Evolutionary conservation across 2,329 filamentous ascomycete genomes (phyloP), one percentile per base, ranked within the genome.

Genomic region (Fusarium fracticaudum): DNA sequence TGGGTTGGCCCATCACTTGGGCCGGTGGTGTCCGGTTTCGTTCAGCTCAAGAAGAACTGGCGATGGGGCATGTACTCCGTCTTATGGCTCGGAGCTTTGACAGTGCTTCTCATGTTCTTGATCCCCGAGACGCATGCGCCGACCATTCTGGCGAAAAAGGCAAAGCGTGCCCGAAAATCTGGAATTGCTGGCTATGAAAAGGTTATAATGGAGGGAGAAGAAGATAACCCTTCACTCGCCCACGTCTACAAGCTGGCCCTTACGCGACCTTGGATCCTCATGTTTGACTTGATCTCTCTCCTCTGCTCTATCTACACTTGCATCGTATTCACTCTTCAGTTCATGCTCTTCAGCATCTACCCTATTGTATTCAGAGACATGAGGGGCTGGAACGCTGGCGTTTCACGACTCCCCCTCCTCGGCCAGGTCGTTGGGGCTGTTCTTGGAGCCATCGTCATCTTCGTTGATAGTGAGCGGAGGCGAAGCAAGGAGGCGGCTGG

Each of bases 291-390:
- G 1, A 89, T 89, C 43, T 87, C 86, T 0, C 82, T 89, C 58
- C 79, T 87, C 8, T 84, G 84, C 63, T 87, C 87, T 20, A 77
- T 89, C 37, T 90, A 89, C 74, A 82, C 89, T 75, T 83, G 85
- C 4, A 82, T 89, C 17, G 86, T 89, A 8, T 89, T 89, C 67
- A 84, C 82, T 11, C 80, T 88, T 3, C 80, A 88, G 14, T 89
- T 89, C 78, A 90, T 90, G 87, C 83, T 90, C 17, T 90, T 90
- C 79, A 86, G 82, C 29, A 89, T 89, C 64, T 90, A 90, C 61
- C 87, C 85, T 7, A 87, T 89, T 44, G 85, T 89, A 11, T 89
- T 88, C 72, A 85, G 88, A 70, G 78, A 87, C 54, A 83, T 80
- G 71, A 83, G 87, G 6, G 87, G 86, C 2, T 90, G 87, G 87